Evolutionary conservation across 306 rosid species (phyloP), one percentile per base, ranked within the genome.

Genomic region (Cicer judaicum): DNA sequence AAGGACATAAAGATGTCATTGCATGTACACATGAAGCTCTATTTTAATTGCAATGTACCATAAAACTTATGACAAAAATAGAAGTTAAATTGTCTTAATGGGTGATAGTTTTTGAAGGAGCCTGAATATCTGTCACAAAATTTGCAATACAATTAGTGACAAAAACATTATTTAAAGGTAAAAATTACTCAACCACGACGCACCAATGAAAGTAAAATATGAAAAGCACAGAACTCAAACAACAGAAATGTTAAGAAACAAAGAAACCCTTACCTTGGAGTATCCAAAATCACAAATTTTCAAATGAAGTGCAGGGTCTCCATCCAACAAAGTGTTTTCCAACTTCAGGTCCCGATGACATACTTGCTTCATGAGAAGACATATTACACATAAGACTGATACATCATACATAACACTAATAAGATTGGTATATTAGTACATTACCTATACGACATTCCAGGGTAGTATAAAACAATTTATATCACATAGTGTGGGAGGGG

Each of bases 251-350:
- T 50, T 66, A 59, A 2, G 48, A 67, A 61, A 60, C 38, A 56
- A 73, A 69, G 43, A 81, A 38, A 64, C 15, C 11, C 49, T 53
- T 86, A 89, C 97, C 92, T 93, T 93, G 61, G 98, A 91, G 79
- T 93, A 91, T 29, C 98, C 98, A 85, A 93, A 93, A 84, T 93
- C 98, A 73, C 98, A 93, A 80, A 93, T 93, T 81, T 93, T 93
- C 85, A 93, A 80, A 44, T 90, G 90, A 73, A 90, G 90, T 24
- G 96, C 97, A 11, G 89, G 85, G 48, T 90, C 87, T 75, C 98
- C 98, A 88, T 93, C 98, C 82, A 93, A 80, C 86, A 93, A 87
- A 52, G 97, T 91, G 87, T 93, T 93, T 79, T 93, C 98, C 87
- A 93, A 84, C 83, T 91, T 93, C 82, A 93, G 74, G 88, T 93